Conservation (phyloP, 768 basidiomycete species). For the Steccherinum ochraceum region DNA sequence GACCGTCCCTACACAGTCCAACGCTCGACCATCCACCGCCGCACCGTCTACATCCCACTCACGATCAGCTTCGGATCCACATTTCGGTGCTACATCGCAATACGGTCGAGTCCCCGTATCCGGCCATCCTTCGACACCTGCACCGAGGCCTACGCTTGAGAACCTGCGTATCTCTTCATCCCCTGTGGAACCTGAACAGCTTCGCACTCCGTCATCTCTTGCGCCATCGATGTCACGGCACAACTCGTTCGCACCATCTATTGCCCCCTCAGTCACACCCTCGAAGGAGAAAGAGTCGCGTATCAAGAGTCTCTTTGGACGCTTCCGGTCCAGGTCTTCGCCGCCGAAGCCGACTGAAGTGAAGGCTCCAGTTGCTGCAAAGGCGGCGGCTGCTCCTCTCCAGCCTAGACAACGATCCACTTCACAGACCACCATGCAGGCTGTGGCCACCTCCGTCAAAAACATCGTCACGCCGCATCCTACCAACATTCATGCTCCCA, state of each 20-base stretch:
- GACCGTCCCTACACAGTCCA: conserved; percentile 5
- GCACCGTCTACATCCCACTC: conserved; percentile 9
- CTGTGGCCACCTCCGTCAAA: conserved; percentile 11
- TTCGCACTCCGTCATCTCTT: conserved; percentile 62
- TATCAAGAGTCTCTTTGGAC: conserved; percentile 34
- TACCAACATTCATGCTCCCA: conserved; percentile 1
- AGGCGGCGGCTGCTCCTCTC: conserved; percentile 4
- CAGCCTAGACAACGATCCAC: conserved; percentile 9
- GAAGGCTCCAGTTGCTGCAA: conserved; percentile 2
- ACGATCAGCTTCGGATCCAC: conserved; percentile 20
- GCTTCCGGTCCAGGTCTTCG: conserved; percentile 26
- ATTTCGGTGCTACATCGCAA: conserved; percentile 20
- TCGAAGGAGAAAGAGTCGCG: conserved; percentile 30
- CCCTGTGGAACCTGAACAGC: conserved; percentile 41
- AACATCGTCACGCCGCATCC: conserved; percentile 11
- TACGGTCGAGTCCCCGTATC: conserved; percentile 23
- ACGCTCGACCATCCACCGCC: conserved; percentile 1
- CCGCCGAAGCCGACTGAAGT: conserved; percentile 19
- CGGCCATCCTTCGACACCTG: conserved; percentile 26
- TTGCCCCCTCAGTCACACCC: conserved; percentile 16
- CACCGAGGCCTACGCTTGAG: conserved; percentile 14
- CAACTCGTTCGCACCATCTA: conserved; percentile 12
- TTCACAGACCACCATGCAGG: conserved; percentile 11
- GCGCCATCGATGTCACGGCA: conserved; percentile 37
- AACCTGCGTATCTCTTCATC: conserved; percentile 12